These are phyloP conservation scores for Haplosporangium sp. DNA, from an alignment of 371 early-diverging fungal genomes.

Conservation along the genomic window DNA sequence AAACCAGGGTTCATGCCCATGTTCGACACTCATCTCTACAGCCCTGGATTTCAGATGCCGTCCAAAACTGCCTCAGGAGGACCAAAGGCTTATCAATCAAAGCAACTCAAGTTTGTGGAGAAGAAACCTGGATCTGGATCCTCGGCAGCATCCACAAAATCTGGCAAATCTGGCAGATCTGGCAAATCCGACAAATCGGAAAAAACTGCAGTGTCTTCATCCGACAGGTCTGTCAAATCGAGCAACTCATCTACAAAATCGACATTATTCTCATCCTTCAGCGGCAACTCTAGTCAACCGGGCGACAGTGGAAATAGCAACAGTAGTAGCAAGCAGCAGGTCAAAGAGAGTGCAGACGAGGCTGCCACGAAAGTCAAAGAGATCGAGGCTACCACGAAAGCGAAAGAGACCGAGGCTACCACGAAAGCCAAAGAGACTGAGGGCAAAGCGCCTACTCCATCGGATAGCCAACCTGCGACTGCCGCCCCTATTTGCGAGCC, in stretches of 20 bases:
- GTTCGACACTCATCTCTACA: slow-evolving; percentile 31
- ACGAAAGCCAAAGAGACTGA: not conserved
- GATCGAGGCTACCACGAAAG: not conserved
- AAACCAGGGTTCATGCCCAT: slow-evolving; percentile 28
- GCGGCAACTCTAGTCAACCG: slow-evolving; percentile 5
- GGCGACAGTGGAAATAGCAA: not conserved
- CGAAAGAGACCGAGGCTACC: not conserved
- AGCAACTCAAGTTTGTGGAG: slow-evolving; percentile 32
- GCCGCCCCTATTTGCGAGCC: not conserved
- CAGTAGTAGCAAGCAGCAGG: not conserved
- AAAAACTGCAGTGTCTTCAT: slow-evolving; percentile 7
- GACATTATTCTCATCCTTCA: slow-evolving; percentile 17
- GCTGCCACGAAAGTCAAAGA: not conserved
- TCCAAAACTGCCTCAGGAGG: not conserved
- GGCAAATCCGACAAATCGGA: slow-evolving; percentile 11
- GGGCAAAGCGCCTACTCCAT: not conserved
- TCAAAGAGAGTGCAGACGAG: not conserved
- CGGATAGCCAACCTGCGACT: no score
- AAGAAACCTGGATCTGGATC: slow-evolving; percentile 13
- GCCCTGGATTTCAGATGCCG: slow-evolving; percentile 26
- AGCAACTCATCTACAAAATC: slow-evolving; percentile 26
- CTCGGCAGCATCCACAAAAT: slow-evolving; percentile 29
- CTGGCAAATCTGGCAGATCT: slow-evolving; percentile 20
- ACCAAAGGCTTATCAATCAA: slow-evolving; percentile 30
- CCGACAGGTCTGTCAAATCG: slow-evolving; percentile 20